phyloP scores from a whole-genome alignment of 2,329 filamentous ascomycete species.

The Penicillium carneum region DNA sequence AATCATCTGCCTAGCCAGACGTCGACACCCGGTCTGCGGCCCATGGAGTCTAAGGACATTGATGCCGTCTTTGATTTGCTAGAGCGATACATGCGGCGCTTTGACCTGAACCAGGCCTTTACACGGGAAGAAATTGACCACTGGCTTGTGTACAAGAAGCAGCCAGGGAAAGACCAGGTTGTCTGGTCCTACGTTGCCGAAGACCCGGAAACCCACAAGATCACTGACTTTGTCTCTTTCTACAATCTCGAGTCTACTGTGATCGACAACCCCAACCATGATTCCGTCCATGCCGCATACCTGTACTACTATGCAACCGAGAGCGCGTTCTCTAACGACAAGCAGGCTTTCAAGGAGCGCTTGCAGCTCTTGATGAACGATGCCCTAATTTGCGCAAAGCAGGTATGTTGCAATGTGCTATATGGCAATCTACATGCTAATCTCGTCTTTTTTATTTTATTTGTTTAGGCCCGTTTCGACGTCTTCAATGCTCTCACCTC shows the following conservation, averaged over 20 bases:
- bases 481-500: slow-evolving; percentile 95
- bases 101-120: slow-evolving; percentile 84
- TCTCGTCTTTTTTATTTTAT: background rate
- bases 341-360: slow-evolving; percentile 73
- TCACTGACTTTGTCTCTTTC: slow-evolving; percentile 97
- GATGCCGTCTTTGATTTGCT: slow-evolving; percentile 77
- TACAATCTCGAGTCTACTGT: slow-evolving; percentile 93
- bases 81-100: slow-evolving; percentile 77
- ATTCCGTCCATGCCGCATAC: slow-evolving; percentile 85
- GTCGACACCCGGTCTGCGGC: slow-evolving; percentile 74
- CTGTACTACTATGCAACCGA: slow-evolving; percentile 96
- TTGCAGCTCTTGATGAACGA: slow-evolving; percentile 83
- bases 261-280: slow-evolving; percentile 80
- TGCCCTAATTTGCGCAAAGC: slow-evolving; percentile 85
- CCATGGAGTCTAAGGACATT: slow-evolving; percentile 80
- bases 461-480: slow-evolving; percentile 74
- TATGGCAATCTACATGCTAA: slow-evolving; percentile 8
- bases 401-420: slow-evolving; percentile 52
- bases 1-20: slow-evolving; percentile 82
- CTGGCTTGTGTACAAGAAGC: slow-evolving; percentile 79
- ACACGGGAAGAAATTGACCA: slow-evolving; percentile 81
- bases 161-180: slow-evolving; percentile 74
- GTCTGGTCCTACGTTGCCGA: slow-evolving; percentile 95
- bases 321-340: slow-evolving; percentile 66
- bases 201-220: slow-evolving; percentile 72